A percentile compares a stretch with the other conserved stretches of the same genome.
Conservation (phyloP, 345 rosid genomes). For the Brassica rapa region DNA sequence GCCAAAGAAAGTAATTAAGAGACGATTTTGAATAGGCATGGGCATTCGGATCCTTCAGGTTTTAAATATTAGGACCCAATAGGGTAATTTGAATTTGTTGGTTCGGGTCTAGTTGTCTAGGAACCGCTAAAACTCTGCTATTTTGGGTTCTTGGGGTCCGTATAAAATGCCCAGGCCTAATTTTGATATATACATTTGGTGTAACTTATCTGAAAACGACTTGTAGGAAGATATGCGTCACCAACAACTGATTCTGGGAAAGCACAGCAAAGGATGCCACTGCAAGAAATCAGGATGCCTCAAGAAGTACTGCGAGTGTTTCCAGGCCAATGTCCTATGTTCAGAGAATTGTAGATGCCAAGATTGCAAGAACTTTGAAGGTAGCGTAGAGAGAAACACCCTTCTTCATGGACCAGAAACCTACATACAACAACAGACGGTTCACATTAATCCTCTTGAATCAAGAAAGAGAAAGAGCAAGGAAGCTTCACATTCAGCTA, state of each 20-base stretch:
- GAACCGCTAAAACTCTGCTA: no score
- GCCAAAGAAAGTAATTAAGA: not conserved
- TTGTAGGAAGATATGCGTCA: conserved; percentile 53
- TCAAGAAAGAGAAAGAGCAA: conserved; percentile 61
- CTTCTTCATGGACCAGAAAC: conserved; percentile 50
- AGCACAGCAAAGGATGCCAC: conserved; percentile 88
- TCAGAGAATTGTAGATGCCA: conserved; percentile 84
- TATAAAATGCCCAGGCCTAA: no score
- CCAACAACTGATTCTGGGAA: conserved; percentile 50
- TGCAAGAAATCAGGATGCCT: conserved; percentile 92
- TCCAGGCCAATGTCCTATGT: conserved; percentile 75
- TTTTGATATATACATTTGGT: not conserved
- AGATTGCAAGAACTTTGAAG: conserved; percentile 83
- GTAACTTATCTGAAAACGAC: not conserved
- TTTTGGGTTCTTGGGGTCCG: no score
- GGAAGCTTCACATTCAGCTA: conserved; percentile 25
- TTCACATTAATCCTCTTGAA: conserved; percentile 15
- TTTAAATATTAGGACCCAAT: no score
- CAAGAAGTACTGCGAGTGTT: conserved; percentile 93
- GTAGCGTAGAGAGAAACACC: conserved; percentile 62
- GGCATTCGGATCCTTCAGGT: no score
- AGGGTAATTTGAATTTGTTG: no score
- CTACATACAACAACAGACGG: conserved; percentile 43
- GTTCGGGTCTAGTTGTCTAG: no score
- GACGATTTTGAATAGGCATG: no score